Evolutionary conservation across 2,329 filamentous ascomycete species (phyloP), one percentile per base, ranked within the genome.

Genomic region (Macrophomina pseudophaseolina): DNA sequence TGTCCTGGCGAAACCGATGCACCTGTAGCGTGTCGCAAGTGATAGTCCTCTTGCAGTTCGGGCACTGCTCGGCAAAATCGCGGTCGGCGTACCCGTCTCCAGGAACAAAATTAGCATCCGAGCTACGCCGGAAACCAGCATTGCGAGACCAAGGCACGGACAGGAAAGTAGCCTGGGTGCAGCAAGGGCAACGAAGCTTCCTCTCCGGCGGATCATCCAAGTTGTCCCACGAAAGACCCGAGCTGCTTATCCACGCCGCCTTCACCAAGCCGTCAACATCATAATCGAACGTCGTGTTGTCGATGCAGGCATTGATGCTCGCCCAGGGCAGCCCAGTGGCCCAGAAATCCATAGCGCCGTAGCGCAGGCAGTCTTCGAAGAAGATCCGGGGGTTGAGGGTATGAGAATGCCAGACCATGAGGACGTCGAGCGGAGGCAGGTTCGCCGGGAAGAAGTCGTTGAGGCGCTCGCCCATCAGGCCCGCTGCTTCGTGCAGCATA

Each of bases 361-460:
- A 78, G 7, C 90, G 84, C 65, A 93, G 80, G 72, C 88, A 88
- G 74, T 94, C 91, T 72, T 94, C 90, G 4, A 93, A 84, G 73
- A 89, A 94, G n/a, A 81, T 82, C 48, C 89, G 83, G 0, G 91
- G 91, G 71, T 93, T 94, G 3, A 94, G 85, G 86, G 92, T 90
- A 72, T 92, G 91, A 0, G 90, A 81, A 75, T 94, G 91, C 88
- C 90, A 91, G 0, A 94, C 88, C 89, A 94, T 91, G 23, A 93
- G 77, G 0, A 94, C 86, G 77, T 94, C 91, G 83, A 76, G 23
- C 16, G 79, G 76, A 44, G 71, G 71, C 28, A 64, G 16, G 12
- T 68, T 48, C 1, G 49, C 58, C 30, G 65, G 35, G 16, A 46
- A 63, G n/a, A 56, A 48, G 3, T 11, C 52, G 28, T 28, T 33